Conservation (phyloP, 2,329 filamentous ascomycete genomes). For the Ascochyta fabae region DNA sequence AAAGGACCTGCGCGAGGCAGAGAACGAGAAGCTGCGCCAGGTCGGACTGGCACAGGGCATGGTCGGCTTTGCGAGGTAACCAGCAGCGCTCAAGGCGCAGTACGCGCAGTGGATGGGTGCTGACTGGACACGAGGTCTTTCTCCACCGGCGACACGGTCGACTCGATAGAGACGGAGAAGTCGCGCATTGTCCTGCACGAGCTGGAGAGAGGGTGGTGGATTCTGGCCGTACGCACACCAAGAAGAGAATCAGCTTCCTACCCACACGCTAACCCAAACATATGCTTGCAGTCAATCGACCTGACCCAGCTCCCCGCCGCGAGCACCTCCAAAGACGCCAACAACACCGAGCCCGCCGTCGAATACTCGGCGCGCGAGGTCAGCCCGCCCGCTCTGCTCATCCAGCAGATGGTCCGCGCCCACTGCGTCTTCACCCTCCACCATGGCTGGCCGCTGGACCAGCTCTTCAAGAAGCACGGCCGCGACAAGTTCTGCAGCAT, state of each 20-base stretch:
- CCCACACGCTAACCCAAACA: conserved; percentile 3
- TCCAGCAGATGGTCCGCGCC: conserved; percentile 81
- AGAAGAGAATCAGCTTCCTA: neutral
- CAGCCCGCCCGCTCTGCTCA: conserved; percentile 77
- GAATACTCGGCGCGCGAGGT: conserved; percentile 93
- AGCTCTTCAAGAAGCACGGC: conserved; percentile 69
- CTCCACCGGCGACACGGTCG: conserved; percentile 75
- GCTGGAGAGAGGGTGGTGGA: conserved; percentile 93
- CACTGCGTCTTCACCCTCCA: conserved; percentile 87
- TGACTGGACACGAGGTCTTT: conserved; percentile 57
- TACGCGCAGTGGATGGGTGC: conserved; percentile 14
- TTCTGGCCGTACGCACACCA: conserved; percentile 74
- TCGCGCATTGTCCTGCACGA: conserved; percentile 84
- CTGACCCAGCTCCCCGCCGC: conserved; percentile 73
- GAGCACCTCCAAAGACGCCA: conserved; percentile 40
- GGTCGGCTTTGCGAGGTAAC: conserved; percentile 77
- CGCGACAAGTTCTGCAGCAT: conserved; percentile 74
- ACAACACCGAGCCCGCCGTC: conserved; percentile 51
- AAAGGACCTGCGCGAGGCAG: conserved; percentile 61
- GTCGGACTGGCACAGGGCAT: conserved; percentile 97
- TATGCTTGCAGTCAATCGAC: conserved; percentile 70
- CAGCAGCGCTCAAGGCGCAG: conserved; percentile 46
- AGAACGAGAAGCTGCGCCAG: conserved; percentile 87
- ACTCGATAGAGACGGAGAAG: conserved; percentile 90
- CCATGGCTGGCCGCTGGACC: conserved; percentile 76